Evolutionary conservation across 371 early-diverging fungal genomes (phyloP).

Genomic region (Apophysomyces sp.): DNA sequence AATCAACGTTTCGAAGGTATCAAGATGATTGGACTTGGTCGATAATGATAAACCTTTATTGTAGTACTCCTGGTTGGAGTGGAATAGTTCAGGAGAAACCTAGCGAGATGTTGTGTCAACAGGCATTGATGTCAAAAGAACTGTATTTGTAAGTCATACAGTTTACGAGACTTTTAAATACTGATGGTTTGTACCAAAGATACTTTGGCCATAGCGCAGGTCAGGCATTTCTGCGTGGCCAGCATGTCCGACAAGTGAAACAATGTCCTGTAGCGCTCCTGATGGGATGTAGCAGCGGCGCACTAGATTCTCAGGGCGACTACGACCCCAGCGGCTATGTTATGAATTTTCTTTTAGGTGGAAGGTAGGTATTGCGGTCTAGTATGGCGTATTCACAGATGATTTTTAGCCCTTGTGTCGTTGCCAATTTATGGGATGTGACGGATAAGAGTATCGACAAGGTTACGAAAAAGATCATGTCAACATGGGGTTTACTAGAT

Average conservation of each 20-base stretch:
- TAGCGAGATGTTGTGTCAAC: conserved; percentile 58
- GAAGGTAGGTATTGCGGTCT: conserved; percentile 46
- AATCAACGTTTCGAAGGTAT: conserved; percentile 54
- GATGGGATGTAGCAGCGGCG: conserved; percentile 92
- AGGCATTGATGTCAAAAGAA: conserved; percentile 57
- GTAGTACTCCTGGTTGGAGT: conserved; percentile 55
- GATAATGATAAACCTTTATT: neutral
- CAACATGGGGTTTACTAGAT: conserved; percentile 67
- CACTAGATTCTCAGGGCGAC: conserved; percentile 70
- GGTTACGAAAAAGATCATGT: conserved; percentile 71
- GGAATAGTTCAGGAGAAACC: conserved; percentile 76
- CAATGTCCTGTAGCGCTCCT: conserved; percentile 77
- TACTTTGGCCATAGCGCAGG: conserved; percentile 99
- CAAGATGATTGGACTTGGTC: neutral
- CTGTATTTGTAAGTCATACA: conserved; percentile 69
- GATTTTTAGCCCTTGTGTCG: conserved; percentile 71
- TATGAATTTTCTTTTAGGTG: conserved; percentile 78
- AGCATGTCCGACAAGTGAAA: conserved; percentile 61
- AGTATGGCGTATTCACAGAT: neutral
- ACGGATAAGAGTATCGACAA: conserved; percentile 98
- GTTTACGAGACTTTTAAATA: neutral
- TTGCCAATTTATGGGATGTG: conserved; percentile 99
- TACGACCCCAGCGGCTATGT: conserved; percentile 86
- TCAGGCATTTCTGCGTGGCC: conserved; percentile 78
- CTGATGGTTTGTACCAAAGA: conserved; percentile 28